Percentiles rank a stretch among this genome's conserved stretches.
Evolutionary conservation across 371 early-diverging fungal species (phyloP).

Genomic region (Mucor racemosus): DNA sequence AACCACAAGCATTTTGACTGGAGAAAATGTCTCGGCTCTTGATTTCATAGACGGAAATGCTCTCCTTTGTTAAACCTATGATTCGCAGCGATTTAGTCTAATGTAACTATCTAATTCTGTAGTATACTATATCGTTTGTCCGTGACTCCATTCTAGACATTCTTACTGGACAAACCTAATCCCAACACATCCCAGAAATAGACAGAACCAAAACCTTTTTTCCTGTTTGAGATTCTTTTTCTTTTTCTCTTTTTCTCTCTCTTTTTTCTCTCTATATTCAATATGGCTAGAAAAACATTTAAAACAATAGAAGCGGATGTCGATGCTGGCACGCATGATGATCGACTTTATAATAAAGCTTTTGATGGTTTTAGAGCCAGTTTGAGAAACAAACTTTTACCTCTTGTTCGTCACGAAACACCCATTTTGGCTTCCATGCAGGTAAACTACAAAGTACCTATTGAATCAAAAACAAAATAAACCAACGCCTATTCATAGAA

Average conservation of each 20-base stretch:
- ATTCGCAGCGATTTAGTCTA: no score
- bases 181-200: neutral
- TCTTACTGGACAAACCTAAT: neutral
- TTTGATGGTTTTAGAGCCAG: slow-evolving; percentile 51
- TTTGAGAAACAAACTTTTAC: slow-evolving; percentile 55
- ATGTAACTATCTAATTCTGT: no score
- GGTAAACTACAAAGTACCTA: slow-evolving; percentile 32
- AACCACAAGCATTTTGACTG: no score
- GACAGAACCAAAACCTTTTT: slow-evolving; percentile 4
- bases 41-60: no score
- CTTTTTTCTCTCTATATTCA: neutral
- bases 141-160: neutral
- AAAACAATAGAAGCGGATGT: slow-evolving; percentile 42
- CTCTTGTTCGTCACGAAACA: slow-evolving; percentile 60
- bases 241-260: neutral
- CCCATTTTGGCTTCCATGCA: slow-evolving; percentile 61
- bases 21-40: no score
- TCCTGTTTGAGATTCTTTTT: slow-evolving; percentile 1
- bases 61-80: no score
- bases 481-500: slow-evolving; percentile 24
- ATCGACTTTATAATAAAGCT: slow-evolving; percentile 51
- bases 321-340: slow-evolving; percentile 57
- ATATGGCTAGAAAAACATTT: slow-evolving; percentile 45
- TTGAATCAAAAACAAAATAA: neutral
- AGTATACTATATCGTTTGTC: neutral